Evolutionary conservation across 352 stramenopile genomes (phyloP), one percentile per base, ranked within the genome.

Genomic region (Thalassiosira hispida): DNA sequence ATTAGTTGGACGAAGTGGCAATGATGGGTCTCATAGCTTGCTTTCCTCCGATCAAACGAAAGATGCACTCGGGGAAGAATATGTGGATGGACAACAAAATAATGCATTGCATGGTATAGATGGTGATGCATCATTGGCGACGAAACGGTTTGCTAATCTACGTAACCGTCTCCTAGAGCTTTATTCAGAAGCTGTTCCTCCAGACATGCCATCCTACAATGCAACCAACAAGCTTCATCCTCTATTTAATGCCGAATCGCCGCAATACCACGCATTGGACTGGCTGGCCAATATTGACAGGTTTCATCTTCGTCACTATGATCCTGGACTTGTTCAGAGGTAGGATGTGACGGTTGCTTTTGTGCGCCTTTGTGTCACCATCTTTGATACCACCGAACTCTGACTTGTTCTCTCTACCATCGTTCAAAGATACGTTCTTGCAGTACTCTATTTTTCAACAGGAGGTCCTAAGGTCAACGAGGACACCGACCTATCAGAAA

Each of bases 361-460:
- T 38, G 31, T 38, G 8, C 31, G 3, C 31, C 3, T 38, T n/a
- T n/a, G n/a, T n/a, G n/a, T n/a, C n/a, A n/a, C n/a, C n/a, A n/a
- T n/a, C n/a, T n/a, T n/a, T n/a, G n/a, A n/a, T n/a, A n/a, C n/a
- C n/a, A n/a, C n/a, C n/a, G n/a, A n/a, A n/a, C n/a, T n/a, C n/a
- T n/a, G n/a, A n/a, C n/a, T n/a, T n/a, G n/a, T n/a, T n/a, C n/a
- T n/a, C n/a, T n/a, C n/a, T n/a, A n/a, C n/a, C n/a, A n/a, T n/a
- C n/a, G n/a, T n/a, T n/a, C n/a, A n/a, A 38, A 22, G 59, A 14
- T 64, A 49, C 29, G 56, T 44, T 51, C n/a, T 64, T 18, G 16
- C 31, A 14, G 56, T 64, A n/a, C 31, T 68, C 7, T 68, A 68
- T 22, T 55, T 68, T 52, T 46, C 59, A 29, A 68, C 59, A 11